These are phyloP conservation scores for Blastobotrys illinoisensis DNA, from an alignment of 1,139 yeast genomes.

Conservation along the genomic window DNA sequence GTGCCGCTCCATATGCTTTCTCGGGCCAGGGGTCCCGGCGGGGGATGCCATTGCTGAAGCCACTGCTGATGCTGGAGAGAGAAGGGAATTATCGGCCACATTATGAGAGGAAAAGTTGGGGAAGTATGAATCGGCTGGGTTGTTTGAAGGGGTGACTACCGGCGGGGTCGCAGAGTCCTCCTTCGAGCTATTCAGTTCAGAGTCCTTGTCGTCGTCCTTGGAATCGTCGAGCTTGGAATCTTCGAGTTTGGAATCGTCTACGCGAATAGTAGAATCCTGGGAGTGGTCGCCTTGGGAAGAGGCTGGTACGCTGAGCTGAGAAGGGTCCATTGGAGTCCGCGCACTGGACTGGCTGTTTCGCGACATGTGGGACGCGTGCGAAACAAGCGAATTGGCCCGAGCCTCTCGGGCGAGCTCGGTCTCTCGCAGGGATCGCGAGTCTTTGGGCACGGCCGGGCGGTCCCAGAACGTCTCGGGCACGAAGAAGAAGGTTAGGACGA, in stretches of 20 bases:
- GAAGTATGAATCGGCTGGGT: constrained; percentile 10
- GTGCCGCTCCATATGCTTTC: constrained; percentile 12
- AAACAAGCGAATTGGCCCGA: constrained; percentile 19
- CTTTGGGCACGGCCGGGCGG: constrained; percentile 47
- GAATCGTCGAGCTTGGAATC: background rate
- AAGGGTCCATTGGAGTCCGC: background rate
- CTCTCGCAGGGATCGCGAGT: constrained; percentile 46
- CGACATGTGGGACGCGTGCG: constrained; percentile 6
- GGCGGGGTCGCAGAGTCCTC: background rate
- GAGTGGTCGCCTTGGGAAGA: background rate
- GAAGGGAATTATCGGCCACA: background rate
- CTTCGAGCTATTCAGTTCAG: background rate
- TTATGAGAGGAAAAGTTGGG: constrained; percentile 10
- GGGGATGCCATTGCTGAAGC: background rate
- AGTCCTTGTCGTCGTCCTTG: background rate
- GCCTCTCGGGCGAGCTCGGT: constrained; percentile 45
- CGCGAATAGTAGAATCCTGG: background rate
- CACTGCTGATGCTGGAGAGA: background rate
- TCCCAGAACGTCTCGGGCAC: constrained; percentile 68
- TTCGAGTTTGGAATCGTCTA: background rate
- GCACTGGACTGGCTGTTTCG: background rate
- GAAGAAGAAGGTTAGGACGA: constrained; percentile 45
- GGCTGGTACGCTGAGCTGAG: background rate
- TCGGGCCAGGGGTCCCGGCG: constrained; percentile 1
- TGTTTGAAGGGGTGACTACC: background rate